A percentile compares a stretch with the other conserved stretches of the same genome.
Evolutionary conservation across 2,329 filamentous ascomycete species (phyloP).

Genomic region (Colletotrichum phormii): DNA sequence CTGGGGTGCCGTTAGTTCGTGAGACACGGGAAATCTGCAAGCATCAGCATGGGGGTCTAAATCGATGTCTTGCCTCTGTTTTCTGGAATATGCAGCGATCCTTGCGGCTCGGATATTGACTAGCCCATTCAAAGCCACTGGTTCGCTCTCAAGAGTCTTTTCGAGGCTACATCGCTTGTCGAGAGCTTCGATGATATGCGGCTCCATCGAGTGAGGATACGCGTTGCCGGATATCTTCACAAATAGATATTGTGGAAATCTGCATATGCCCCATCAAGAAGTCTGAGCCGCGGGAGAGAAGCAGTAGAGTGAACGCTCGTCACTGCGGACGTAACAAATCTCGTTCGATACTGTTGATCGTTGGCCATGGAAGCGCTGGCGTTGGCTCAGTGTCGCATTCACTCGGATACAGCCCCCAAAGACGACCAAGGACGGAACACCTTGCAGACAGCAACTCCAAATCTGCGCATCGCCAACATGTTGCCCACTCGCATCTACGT

Average conservation of each 20-base stretch:
- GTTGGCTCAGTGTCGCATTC: neutral
- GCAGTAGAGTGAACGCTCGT: neutral
- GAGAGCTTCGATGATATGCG: neutral
- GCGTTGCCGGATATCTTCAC: neutral
- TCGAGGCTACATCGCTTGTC: neutral
- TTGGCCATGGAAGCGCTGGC: neutral
- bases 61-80: neutral
- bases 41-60: neutral
- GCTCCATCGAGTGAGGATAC: neutral
- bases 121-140: neutral
- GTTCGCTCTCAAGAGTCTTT: neutral
- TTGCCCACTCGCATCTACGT: slow-evolving; percentile 1
- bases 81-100: neutral
- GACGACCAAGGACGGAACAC: neutral
- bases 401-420: neutral
- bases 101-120: neutral
- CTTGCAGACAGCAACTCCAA: neutral
- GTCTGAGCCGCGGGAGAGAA: too few relatives aligned
- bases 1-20: too few relatives aligned
- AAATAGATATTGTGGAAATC: neutral
- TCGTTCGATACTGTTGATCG: neutral
- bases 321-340: neutral
- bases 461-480: neutral
- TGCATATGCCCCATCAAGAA: neutral
- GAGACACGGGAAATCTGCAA: too few relatives aligned